These are phyloP conservation scores for Phaeosphaeriaceae sp. DNA, from an alignment of 2,329 filamentous ascomycete species.

Conservation along the genomic window DNA sequence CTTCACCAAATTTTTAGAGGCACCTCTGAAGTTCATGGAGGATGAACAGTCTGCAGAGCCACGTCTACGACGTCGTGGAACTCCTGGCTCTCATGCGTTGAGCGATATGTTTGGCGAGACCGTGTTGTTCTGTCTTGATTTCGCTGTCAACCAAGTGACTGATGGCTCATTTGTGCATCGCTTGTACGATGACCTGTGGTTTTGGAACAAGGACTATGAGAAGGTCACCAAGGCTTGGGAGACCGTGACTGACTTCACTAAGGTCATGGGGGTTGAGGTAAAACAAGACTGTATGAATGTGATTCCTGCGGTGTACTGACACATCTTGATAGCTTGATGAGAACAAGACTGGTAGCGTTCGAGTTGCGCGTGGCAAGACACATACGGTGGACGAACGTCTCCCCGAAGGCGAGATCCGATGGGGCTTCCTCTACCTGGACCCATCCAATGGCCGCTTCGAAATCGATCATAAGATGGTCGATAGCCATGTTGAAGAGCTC, in stretches of 20 bases:
- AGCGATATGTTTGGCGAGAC: slow-evolving; percentile 58
- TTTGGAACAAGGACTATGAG: slow-evolving; percentile 53
- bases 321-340: slow-evolving; percentile 42
- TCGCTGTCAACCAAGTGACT: slow-evolving; percentile 54
- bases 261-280: slow-evolving; percentile 50
- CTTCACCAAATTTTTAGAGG: slow-evolving; percentile 55
- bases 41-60: slow-evolving; percentile 42
- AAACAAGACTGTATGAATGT: too few species aligned
- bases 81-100: slow-evolving; percentile 55
- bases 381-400: slow-evolving; percentile 28
- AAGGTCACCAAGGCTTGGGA: slow-evolving; percentile 54
- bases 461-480: slow-evolving; percentile 43
- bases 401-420: slow-evolving; percentile 38
- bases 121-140: slow-evolving; percentile 57
- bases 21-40: slow-evolving; percentile 54
- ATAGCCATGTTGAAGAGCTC: slow-evolving; percentile 38
- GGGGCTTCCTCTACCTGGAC: slow-evolving; percentile 42
- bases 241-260: slow-evolving; percentile 51
- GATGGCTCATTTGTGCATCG: slow-evolving; percentile 54
- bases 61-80: slow-evolving; percentile 52
- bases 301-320: too few species aligned
- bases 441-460: slow-evolving; percentile 36
- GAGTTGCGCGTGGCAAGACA: slow-evolving; percentile 28
- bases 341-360: slow-evolving; percentile 52
- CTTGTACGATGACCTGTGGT: slow-evolving; percentile 59